Evolutionary conservation across 2,329 filamentous ascomycete genomes (phyloP), one percentile per base, ranked within the genome.

Genomic region (Botrytis paeoniae): DNA sequence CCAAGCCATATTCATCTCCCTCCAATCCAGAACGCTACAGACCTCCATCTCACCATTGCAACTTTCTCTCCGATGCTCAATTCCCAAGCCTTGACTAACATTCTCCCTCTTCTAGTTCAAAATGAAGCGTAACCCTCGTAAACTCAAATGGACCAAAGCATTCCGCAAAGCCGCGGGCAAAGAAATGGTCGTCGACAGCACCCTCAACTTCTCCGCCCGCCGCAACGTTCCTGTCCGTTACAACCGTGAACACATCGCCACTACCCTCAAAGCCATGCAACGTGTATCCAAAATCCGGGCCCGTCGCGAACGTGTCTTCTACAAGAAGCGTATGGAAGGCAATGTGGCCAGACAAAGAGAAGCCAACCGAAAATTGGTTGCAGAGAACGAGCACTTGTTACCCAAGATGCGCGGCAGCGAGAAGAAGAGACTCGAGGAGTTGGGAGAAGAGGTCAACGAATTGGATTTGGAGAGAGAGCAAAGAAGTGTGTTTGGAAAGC

Each of bases 101-200:
- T 7, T 29, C 22, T n/a, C 45, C 18, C 14, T 29, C 37, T 59
- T 32, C 29, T 22, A 90, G 87, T 97, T 97, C 89, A 96, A 97
- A 85, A 97, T 97, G 93, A 97, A 97, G 92, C 91, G 96, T 78
- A 98, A 98, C 85, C 95, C 95, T 51, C 91, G 95, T 82, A 97
- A 98, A 84, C 89, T 98, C 79, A 96, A 94, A 84, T 98, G 95
- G 96, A 98, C 95, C 75, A 97, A 98, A 87, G 91, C 93, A 70
- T 95, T 95, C 88, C 92, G 94, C 81, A 92, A 91, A 81, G 89
- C 92, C 29, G 91, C 92, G 73, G 93, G 93, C 85, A 97, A 94
- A 85, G 88, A 90, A 81, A 90, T 97, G 93, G 93, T 93, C 73
- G 95, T 98, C 83, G 96, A 99, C 87, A 92, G 90, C 80, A 97